A percentile compares a stretch with the other conserved stretches of the same genome.
phyloP scores from a whole-genome alignment of 345 rosid genomes.

The Bruguiera parviflora region DNA sequence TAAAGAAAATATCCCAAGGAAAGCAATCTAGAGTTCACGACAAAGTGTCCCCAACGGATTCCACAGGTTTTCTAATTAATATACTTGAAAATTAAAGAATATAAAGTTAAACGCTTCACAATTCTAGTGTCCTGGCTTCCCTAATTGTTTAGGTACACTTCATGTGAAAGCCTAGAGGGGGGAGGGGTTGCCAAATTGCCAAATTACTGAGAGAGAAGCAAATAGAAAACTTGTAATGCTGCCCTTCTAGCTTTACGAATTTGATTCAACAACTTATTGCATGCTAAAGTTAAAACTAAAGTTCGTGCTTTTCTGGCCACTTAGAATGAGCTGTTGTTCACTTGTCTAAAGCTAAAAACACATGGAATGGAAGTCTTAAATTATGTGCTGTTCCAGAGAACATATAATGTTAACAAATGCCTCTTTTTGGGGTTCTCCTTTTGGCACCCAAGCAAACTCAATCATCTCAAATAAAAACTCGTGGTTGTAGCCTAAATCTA shows the following conservation, averaged over 20 bases:
- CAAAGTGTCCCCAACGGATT: too few relatives aligned
- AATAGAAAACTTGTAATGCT: too few relatives aligned
- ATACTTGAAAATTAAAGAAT: too few relatives aligned
- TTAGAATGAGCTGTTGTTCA: not conserved
- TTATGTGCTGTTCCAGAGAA: conserved; percentile 4
- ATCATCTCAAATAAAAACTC: not conserved
- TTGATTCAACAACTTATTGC: not conserved
- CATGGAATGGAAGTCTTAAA: conserved; percentile 2
- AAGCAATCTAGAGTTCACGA: too few relatives aligned
- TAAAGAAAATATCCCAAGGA: too few relatives aligned
- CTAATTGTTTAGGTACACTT: too few relatives aligned
- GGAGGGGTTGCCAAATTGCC: too few relatives aligned
- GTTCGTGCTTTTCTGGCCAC: conserved; percentile 7
- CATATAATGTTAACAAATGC: not conserved
- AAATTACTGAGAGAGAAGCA: too few relatives aligned
- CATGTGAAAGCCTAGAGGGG: too few relatives aligned
- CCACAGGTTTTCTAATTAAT: too few relatives aligned
- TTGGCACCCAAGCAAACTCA: not conserved
- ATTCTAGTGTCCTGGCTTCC: too few relatives aligned
- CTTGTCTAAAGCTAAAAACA: conserved; percentile 9
- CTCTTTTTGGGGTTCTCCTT: not conserved
- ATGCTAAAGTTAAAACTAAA: conserved; percentile 8
- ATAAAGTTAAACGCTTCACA: too few relatives aligned
- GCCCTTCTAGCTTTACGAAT: not conserved
- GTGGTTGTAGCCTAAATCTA: not conserved